phyloP scores from a whole-genome alignment of 345 rosid species.

The Camelina hispida region DNA sequence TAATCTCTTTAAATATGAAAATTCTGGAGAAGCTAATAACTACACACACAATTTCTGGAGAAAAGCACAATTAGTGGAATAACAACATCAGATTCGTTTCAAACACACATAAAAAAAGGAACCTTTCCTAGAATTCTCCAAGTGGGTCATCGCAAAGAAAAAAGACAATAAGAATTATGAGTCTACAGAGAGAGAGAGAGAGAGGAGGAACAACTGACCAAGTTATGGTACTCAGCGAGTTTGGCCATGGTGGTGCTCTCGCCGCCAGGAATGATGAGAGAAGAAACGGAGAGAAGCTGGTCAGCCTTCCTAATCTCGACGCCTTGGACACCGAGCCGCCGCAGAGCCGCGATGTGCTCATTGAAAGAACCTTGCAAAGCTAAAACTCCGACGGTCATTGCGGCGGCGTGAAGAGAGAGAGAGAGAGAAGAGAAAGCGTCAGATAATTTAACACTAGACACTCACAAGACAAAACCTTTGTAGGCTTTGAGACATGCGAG shows the following conservation, averaged over 20 bases:
- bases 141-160: slow-evolving; percentile 20
- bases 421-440: slow-evolving; percentile 11
- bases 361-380: slow-evolving; percentile 98
- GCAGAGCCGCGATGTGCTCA: slow-evolving; percentile 90
- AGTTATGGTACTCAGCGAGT: slow-evolving; percentile 86
- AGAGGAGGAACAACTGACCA: slow-evolving; percentile 47
- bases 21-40: background rate
- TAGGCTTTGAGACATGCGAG: background rate
- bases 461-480: slow-evolving; percentile 4
- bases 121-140: slow-evolving; percentile 20
- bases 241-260: slow-evolving; percentile 99
- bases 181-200: slow-evolving; percentile 7
- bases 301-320: slow-evolving; percentile 88
- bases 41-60: background rate
- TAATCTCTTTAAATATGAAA: slow-evolving; percentile 3
- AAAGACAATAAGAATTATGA: background rate
- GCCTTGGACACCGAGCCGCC: slow-evolving; percentile 87
- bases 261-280: slow-evolving; percentile 97
- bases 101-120: slow-evolving; percentile 15
- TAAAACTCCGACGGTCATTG: slow-evolving; percentile 90
- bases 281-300: slow-evolving; percentile 69
- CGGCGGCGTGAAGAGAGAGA: slow-evolving; percentile 35
- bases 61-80: background rate
- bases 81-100: slow-evolving; percentile 18
- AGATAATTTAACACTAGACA: too few relatives aligned